Conservation (phyloP, 352 stramenopile species). For the Pythium utonaiense region DNA sequence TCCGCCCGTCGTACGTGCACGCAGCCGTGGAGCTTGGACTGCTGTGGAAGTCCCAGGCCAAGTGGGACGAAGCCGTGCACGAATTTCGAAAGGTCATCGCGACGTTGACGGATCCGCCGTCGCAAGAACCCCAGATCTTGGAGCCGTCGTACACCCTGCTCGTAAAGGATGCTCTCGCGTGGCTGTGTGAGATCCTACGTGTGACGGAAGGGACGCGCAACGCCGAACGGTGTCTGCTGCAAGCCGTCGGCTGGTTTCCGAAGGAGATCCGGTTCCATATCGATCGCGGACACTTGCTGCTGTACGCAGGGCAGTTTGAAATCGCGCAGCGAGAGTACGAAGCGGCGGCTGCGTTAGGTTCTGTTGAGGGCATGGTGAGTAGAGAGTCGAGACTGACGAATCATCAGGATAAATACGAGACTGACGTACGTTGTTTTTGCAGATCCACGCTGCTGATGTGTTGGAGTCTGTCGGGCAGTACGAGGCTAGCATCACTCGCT, state of each 20-base stretch:
- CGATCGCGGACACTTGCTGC: constrained; percentile 53
- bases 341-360: constrained; percentile 34
- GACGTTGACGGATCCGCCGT: constrained; percentile 17
- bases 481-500: constrained; percentile 46
- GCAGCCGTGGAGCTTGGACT: constrained; percentile 53
- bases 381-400: neutral
- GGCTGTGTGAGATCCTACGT: constrained; percentile 52
- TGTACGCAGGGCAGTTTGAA: constrained; percentile 53
- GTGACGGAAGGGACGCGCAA: constrained; percentile 42
- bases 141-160: constrained; percentile 24
- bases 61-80: constrained; percentile 56
- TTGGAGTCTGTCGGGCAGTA: constrained; percentile 59
- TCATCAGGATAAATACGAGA: neutral
- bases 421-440: neutral
- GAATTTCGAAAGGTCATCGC: constrained; percentile 47
- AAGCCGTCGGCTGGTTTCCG: constrained; percentile 47
- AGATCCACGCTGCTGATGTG: constrained; percentile 55
- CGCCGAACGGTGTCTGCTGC: constrained; percentile 49
- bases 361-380: constrained; percentile 46
- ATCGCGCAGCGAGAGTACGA: constrained; percentile 53
- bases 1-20: constrained; percentile 41
- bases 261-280: constrained; percentile 53
- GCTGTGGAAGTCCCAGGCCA: constrained; percentile 34
- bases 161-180: constrained; percentile 32
- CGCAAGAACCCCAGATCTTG: neutral